Base-by-base conservation (phyloP, 495 filamentous ascomycete genomes). In the Aspergillus ostianus region DNA sequence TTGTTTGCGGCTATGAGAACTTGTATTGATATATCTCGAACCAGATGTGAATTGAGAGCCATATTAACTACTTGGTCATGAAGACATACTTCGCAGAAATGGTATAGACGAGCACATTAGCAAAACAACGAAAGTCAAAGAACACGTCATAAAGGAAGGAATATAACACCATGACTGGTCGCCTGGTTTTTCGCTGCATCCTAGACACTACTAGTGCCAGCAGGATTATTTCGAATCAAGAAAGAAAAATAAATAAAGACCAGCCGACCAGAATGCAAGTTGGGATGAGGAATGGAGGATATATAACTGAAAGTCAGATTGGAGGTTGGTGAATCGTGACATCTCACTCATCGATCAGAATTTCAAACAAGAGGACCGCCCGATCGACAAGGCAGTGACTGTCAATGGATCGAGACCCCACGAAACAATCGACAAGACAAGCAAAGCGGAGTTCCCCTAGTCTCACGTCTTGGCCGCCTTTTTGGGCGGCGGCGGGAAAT, bases 401-500 rank as follows among this genome's bases (percentile, higher is more conserved):
- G 36, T 41, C 36, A 41, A 41, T 26, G 23, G 12, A 41, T 41
- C 36, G 36, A 32, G 29, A 15, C 36, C 36, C 36, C 13, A 15
- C 13, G 1, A 8, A 15, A 18, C n/a, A 10, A 10, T 17, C n/a
- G 21, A 49, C 21, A 51, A 29, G 20, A 13, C 47, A 51, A 47
- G 17, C 20, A n/a, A 21, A 17, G n/a, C 6, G 30, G 30, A 32
- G 10, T 7, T 1, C 23, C 48, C 29, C 29, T 52, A n/a, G 23
- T 26, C 23, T 65, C 47, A 73, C 19, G 60, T 67, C 56, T 72
- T 78, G 6, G 58, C 44, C 26, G 72, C 69, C 61, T 74, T 75
- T 62, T 78, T 79, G 12, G 76, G 75, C 15, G 77, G 76, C 17
- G 76, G 76, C 6, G 76, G 76, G 63, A 80, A 80, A 47, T 76